Evolutionary conservation across 148 eudicot species (phyloP), one percentile per base, ranked within the genome.

Genomic region (Fagopyrum homotropicum): DNA sequence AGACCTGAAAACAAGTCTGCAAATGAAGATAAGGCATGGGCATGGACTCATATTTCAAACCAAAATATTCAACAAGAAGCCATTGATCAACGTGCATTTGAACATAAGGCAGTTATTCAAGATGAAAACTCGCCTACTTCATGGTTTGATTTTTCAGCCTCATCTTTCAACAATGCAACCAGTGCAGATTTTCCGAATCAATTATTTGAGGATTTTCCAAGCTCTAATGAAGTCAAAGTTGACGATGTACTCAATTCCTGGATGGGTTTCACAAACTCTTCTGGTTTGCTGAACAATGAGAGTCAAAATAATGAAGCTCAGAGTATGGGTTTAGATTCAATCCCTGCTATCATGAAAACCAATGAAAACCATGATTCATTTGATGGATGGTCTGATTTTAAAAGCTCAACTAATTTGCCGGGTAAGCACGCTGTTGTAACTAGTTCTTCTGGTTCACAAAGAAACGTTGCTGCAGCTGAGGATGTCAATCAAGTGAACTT

Each of bases 361-460:
- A 22, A 72, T 74, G 74, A 14, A 45, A 74, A 69, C 72, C 80
- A 77, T 57, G 81, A 81, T 59, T 80, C 81, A 73, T 76, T 78
- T 77, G 82, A 77, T 81, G 69, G 45, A 35, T 81, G 89, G 89
- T 57, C 77, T 72, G 81, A 81, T 69, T 86, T 86, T 78, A 72
- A 83, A 0, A 77, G 79, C 79, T 80, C 86, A 17, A 79, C 57
- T 22, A 11, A 12, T 61, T 61, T 61, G 44, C 68, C 68, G 8
- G 43, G 43, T 26, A 73, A 78, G 56, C 77, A 75, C 45, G 69
- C 78, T 70, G 75, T 49, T 60, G 43, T 69, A 14, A 66, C 74
- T 35, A 79, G 77, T 64, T 78, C 85, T 19, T 47, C 84, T 10
- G 45, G 51, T 52, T 57, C 68, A 29, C 72, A 80, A 74, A 75